phyloP scores from a whole-genome alignment of 176 grass and related monocot species.

The Musa schizocarpa region DNA sequence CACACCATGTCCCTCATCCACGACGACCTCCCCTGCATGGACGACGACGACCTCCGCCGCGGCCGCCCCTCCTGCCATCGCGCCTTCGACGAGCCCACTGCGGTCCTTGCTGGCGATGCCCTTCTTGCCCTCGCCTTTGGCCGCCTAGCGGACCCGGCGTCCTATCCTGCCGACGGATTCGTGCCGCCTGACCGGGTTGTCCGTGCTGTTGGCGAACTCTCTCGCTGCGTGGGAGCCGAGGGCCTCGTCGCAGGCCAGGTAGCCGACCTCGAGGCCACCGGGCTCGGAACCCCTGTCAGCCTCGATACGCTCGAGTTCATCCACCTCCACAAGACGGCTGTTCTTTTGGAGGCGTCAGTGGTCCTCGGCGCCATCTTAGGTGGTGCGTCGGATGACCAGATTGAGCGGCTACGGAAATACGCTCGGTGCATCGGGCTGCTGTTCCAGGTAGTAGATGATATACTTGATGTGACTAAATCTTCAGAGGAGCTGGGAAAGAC shows the following conservation, averaged over 20 bases:
- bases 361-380: background rate
- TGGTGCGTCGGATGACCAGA: background rate
- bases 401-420: constrained; percentile 28
- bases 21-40: constrained; percentile 14
- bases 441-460: constrained; percentile 19
- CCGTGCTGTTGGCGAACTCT: constrained; percentile 31
- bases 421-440: constrained; percentile 28
- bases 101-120: constrained; percentile 37
- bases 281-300: background rate
- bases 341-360: constrained; percentile 19
- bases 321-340: constrained; percentile 44
- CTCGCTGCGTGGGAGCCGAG: background rate
- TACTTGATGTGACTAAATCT: no score
- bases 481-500: no score
- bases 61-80: constrained; percentile 28
- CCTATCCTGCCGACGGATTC: constrained; percentile 4
- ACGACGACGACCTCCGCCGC: constrained; percentile 39
- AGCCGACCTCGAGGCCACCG: constrained; percentile 14
- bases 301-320: constrained; percentile 35
- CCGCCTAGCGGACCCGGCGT: constrained; percentile 5
- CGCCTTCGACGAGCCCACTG: constrained; percentile 30
- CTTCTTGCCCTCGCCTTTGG: constrained; percentile 45
- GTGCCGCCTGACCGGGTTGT: constrained; percentile 1
- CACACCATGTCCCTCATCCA: constrained; percentile 41
- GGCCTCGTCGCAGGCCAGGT: constrained; percentile 34